Evolutionary conservation across 75 land plant species (phyloP).

Genomic region (Pinus tabuliformis): DNA sequence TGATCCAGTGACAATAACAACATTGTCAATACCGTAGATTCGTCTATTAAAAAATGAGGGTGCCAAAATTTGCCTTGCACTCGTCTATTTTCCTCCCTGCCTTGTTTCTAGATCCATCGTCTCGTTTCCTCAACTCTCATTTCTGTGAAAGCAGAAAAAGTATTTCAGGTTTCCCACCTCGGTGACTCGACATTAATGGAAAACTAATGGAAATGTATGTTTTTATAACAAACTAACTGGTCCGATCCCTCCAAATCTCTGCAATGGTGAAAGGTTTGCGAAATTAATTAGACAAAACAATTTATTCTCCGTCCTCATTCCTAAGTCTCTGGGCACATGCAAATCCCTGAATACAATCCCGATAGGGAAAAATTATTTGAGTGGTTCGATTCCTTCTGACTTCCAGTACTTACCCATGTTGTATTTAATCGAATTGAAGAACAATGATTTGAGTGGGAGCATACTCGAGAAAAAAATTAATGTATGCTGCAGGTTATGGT

Average conservation of each 20-base stretch:
- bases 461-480: conserved; percentile 30
- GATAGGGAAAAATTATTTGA: conserved; percentile 56
- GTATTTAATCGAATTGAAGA: conserved; percentile 49
- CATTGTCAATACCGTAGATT: too few relatives aligned
- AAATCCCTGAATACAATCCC: conserved; percentile 47
- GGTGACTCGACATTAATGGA: too few relatives aligned
- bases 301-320: conserved; percentile 66
- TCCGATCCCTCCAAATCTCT: conserved; percentile 48
- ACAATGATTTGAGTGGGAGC: conserved; percentile 54
- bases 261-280: conserved; percentile 40
- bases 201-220: not conserved
- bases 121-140: too few relatives aligned
- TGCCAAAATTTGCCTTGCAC: too few relatives aligned
- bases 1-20: too few relatives aligned
- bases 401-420: conserved; percentile 57
- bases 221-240: conserved; percentile 81
- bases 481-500: conserved; percentile 17
- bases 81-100: too few relatives aligned
- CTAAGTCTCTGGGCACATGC: conserved; percentile 61
- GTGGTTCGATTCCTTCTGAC: conserved; percentile 62
- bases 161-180: too few relatives aligned
- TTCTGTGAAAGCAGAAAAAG: too few relatives aligned
- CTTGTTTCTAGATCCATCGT: too few relatives aligned
- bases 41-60: too few relatives aligned
- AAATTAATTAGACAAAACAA: conserved; percentile 59